These are phyloP conservation scores for Ilyonectria robusta DNA, from an alignment of 2,329 filamentous ascomycete species.

Conservation along the genomic window DNA sequence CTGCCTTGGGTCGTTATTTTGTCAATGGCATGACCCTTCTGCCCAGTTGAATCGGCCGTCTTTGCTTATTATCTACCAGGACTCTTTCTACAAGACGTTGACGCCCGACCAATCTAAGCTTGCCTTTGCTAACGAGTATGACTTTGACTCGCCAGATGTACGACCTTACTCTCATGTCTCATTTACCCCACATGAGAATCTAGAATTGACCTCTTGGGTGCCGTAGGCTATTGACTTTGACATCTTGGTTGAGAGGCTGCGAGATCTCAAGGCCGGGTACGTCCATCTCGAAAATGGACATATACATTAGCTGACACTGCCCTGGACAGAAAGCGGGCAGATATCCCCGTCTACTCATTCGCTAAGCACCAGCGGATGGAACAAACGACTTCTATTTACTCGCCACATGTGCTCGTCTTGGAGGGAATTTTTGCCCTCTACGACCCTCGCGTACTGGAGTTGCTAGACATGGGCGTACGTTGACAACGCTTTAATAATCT, in stretches of 20 bases:
- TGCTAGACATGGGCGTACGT: constrained; percentile 89
- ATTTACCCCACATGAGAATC: background rate
- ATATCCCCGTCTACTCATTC: constrained; percentile 97
- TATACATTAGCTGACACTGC: constrained; percentile 30
- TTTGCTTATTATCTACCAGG: constrained; percentile 66
- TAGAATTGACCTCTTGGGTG: constrained; percentile 17
- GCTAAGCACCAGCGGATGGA: constrained; percentile 86
- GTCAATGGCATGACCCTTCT: constrained; percentile 79
- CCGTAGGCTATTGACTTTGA: constrained; percentile 90
- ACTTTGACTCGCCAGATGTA: constrained; percentile 92
- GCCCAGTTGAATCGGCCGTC: background rate
- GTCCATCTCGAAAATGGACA: constrained; percentile 37
- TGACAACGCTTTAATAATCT: background rate
- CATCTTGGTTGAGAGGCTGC: constrained; percentile 81
- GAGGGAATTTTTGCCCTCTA: constrained; percentile 97
- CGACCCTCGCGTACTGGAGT: constrained; percentile 85
- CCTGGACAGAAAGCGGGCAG: constrained; percentile 79
- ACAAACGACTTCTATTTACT: constrained; percentile 91
- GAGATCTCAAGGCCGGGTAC: constrained; percentile 93
- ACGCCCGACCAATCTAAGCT: constrained; percentile 82
- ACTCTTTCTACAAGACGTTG: constrained; percentile 97
- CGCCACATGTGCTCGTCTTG: constrained; percentile 93
- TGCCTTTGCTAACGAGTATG: constrained; percentile 92
- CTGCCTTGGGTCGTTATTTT: constrained; percentile 98
- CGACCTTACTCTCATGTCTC: constrained; percentile 27